A percentile compares a stretch with the other conserved stretches of the same genome.
Conservation (phyloP, 2,329 filamentous ascomycete genomes). For the Sarocladium kiliense region DNA sequence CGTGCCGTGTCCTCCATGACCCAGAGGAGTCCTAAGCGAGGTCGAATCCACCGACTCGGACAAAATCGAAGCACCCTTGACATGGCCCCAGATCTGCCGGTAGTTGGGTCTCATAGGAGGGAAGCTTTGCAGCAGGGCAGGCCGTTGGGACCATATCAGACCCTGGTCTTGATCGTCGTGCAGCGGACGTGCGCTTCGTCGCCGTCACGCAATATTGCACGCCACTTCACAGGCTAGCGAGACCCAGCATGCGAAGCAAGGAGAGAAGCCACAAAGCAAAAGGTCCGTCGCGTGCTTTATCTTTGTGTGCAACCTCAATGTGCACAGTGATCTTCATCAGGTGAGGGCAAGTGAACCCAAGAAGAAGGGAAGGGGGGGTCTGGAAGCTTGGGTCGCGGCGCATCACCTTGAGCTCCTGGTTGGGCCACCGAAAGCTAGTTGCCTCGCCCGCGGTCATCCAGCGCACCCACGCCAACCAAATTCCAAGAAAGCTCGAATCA, state of each 20-base stretch:
- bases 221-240: too few relatives aligned
- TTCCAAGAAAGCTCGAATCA: background rate
- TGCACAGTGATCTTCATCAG: too few relatives aligned
- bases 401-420: background rate
- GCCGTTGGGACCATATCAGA: background rate
- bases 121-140: background rate
- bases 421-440: background rate
- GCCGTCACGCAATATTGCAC: too few relatives aligned
- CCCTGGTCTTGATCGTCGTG: background rate
- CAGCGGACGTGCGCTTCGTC: too few relatives aligned
- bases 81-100: conserved; percentile 9
- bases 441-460: background rate
- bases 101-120: conserved; percentile 1
- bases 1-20: background rate
- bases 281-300: too few relatives aligned
- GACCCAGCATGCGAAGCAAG: too few relatives aligned
- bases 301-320: too few relatives aligned
- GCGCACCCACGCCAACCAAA: background rate
- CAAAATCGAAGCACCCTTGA: conserved; percentile 7
- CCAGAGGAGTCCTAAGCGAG: background rate
- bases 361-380: background rate
- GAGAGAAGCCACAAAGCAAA: too few relatives aligned
- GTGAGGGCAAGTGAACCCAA: too few relatives aligned
- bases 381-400: background rate
- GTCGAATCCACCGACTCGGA: conserved; percentile 4